These are phyloP conservation scores for Aspergillus persii DNA, from an alignment of 2,329 filamentous ascomycete species.

Conservation along the genomic window DNA sequence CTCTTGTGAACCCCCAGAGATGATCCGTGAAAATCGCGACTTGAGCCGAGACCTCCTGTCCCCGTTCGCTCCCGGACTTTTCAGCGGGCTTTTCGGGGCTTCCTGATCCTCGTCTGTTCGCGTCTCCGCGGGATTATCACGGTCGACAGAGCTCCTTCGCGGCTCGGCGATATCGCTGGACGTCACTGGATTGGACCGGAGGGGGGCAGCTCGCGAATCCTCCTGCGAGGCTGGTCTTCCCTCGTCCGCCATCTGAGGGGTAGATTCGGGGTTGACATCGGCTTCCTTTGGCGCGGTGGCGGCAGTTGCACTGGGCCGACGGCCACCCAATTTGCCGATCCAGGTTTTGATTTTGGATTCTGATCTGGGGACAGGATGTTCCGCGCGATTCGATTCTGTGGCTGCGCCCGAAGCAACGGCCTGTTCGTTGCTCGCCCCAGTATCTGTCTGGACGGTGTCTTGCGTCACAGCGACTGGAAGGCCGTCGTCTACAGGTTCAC, in stretches of 20 bases:
- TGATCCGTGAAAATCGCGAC: slow-evolving; percentile 26
- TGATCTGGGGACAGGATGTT: slow-evolving; percentile 7
- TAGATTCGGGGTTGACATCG: background rate
- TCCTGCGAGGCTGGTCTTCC: background rate
- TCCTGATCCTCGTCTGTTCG: slow-evolving; percentile 16
- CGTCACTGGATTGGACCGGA: slow-evolving; percentile 33
- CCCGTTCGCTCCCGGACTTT: slow-evolving; percentile 14
- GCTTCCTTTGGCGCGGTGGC: background rate
- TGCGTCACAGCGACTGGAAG: slow-evolving; percentile 3
- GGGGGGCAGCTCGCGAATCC: slow-evolving; percentile 22
- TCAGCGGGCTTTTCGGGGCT: slow-evolving; percentile 6
- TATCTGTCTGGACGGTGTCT: slow-evolving; percentile 8
- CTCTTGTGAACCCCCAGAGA: slow-evolving; percentile 22
- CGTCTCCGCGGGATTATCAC: slow-evolving; percentile 15
- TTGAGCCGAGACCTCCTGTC: slow-evolving; percentile 27
- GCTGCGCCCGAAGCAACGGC: slow-evolving; percentile 5
- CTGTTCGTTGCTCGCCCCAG: background rate
- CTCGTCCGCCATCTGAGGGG: background rate
- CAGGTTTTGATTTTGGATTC: slow-evolving; percentile 37
- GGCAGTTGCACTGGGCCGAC: slow-evolving; percentile 23
- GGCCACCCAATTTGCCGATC: slow-evolving; percentile 31
- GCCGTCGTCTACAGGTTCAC: background rate
- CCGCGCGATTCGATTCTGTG: slow-evolving; percentile 6
- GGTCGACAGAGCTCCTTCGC: slow-evolving; percentile 15
- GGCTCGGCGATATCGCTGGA: slow-evolving; percentile 21